Evolutionary conservation across 768 basidiomycete species (phyloP), one percentile per base, ranked within the genome.

Genomic region (Hypsizygus marmoreus): DNA sequence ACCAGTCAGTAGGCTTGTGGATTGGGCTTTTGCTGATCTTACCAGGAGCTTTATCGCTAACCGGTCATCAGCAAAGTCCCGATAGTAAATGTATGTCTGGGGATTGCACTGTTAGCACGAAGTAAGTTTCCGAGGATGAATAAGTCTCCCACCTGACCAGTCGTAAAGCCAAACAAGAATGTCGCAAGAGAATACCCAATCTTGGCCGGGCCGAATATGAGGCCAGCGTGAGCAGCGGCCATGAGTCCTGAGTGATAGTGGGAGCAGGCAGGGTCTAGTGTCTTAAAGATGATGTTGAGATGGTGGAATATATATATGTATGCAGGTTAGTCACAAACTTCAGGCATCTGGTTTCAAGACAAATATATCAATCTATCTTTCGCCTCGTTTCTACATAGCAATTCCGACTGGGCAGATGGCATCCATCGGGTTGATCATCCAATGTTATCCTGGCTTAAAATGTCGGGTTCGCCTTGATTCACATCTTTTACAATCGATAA

Each of bases 311-410:
- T 80, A 60, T 82, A 77, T 14, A 16, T 22, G n/a, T 80, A 60
- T 82, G 77, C 19, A 83, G 54, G 6, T 77, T 63, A 24, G 75
- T 64, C 32, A 92, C 55, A 3, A 82, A 81, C n/a, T 78, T 79
- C 11, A 92, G 60, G 26, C 81, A n/a, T n/a, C n/a, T n/a, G 77
- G 60, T 84, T n/a, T n/a, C n/a, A n/a, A n/a, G n/a, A 92, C n/a
- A 91, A 85, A 57, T 84, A 91, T 5, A 91, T 50, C 1, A 89
- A 90, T 35, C 80, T 61, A 19, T 88, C 89, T 33, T 77, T 66
- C 84, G 88, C 33, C 17, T 42, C 5, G 20, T 28, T 31, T 11
- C 5, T 16, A 32, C 24, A 24, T 9, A 25, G 28, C 25, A 43
- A 45, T 20, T 24, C 30, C 16, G 29, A 41, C 4, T 22, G 26